Conservation (phyloP, 202 grass and related monocot species). For the Miscanthus sacchariflorus region DNA sequence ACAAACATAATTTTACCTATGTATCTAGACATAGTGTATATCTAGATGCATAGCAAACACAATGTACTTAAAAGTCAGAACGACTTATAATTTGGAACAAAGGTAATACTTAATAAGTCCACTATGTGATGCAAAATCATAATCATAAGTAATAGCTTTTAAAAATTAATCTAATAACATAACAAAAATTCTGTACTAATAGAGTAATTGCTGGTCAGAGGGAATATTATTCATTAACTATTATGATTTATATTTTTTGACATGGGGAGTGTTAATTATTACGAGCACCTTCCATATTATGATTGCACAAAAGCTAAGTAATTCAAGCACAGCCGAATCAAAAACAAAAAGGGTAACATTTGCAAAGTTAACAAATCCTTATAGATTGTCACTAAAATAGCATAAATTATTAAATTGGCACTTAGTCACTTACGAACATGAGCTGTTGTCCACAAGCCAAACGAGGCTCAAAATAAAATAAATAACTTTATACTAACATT, state of each 20-base stretch:
- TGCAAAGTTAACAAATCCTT: neutral
- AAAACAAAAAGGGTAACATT: neutral
- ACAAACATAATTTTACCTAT: too few species aligned
- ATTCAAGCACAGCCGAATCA: neutral
- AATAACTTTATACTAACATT: neutral
- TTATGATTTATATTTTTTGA: neutral
- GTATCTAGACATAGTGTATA: too few species aligned
- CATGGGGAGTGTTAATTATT: neutral
- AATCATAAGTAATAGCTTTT: neutral
- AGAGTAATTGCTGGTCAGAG: neutral
- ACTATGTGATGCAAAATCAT: neutral
- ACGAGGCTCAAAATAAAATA: neutral
- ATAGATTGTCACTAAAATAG: neutral
- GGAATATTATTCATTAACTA: neutral
- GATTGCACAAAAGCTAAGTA: slow-evolving; percentile 27
- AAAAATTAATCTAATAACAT: neutral
- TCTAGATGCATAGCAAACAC: too few species aligned
- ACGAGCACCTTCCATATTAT: too few species aligned
- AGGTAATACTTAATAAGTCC: neutral
- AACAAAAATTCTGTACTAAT: neutral
- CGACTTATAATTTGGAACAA: too few species aligned
- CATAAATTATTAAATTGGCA: neutral
- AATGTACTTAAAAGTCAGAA: too few species aligned
- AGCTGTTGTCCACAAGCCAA: neutral
- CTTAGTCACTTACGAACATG: neutral